Conservation (phyloP, 371 early-diverging fungal genomes). For the Umbelopsis sp. region DNA sequence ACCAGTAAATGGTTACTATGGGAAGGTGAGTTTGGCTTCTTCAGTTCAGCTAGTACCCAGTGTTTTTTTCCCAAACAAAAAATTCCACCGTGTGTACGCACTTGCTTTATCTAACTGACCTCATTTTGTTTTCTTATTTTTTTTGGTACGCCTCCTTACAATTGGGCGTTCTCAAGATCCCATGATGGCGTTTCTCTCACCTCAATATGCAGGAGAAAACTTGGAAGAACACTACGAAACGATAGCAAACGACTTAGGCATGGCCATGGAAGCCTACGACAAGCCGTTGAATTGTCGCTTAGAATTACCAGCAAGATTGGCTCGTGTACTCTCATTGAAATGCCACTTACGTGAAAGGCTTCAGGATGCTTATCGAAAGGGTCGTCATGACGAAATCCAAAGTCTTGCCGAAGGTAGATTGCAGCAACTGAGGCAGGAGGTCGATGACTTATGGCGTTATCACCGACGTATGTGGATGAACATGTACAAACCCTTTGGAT, state of each 20-base stretch:
- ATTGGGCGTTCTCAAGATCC: conserved; percentile 59
- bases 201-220: conserved; percentile 72
- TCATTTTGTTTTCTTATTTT: not conserved
- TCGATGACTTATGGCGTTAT: conserved; percentile 75
- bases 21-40: conserved; percentile 60
- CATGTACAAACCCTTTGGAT: conserved; percentile 84
- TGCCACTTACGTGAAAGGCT: conserved; percentile 68
- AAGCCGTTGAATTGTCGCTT: conserved; percentile 75
- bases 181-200: conserved; percentile 71
- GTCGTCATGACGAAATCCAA: conserved; percentile 50
- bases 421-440: conserved; percentile 59
- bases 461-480: conserved; percentile 81
- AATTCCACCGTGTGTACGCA: not conserved
- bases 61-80: no score
- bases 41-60: no score
- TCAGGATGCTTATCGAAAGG: conserved; percentile 64
- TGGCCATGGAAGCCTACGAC: conserved; percentile 43
- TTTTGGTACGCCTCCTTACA: not conserved
- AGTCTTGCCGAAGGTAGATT: conserved; percentile 54
- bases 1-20: conserved; percentile 86
- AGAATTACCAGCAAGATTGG: conserved; percentile 69
- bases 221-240: conserved; percentile 68
- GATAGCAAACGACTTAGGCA: conserved; percentile 51
- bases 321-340: conserved; percentile 71
- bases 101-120: not conserved